Base-by-base conservation (phyloP, 148 eudicot species). In the Rhododendron ferrugineum region DNA sequence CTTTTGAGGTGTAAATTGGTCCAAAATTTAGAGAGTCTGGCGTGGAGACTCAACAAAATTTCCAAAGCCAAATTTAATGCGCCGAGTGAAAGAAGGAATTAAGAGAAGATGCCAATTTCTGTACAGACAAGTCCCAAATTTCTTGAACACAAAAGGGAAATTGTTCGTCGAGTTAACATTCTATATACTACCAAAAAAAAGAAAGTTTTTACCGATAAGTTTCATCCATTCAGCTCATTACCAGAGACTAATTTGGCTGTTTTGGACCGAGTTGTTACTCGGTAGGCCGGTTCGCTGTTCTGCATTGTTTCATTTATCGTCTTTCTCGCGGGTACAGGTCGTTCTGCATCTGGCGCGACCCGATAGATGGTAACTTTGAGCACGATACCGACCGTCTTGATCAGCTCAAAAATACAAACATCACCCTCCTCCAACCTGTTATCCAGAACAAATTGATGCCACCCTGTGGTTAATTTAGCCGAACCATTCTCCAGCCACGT, bases 341-440 rank as follows among this genome's bases (percentile, higher is more conserved):
- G 62, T 79, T 40, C 49, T 23, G 66, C 50, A 56, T 70, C 84
- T 50, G 5, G 52, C 77, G 60, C 22, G 26, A 56, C 74, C 44
- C 87, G 84, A 82, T 74, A 73, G 42, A 86, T 86, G 49, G 87
- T 42, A 16, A 86, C 87, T 75, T 73, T 81, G 20, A 86, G 84
- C 70, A 86, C 84, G 58, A 81, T 83, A 13, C 84, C 46, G 64
- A 34, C 83, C 18, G 28, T 66, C 15, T 82, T 83, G 34, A 87
- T 73, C 3, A 86, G 79, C 85, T 90, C 92, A 60, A 90, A 90
- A 42, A 89, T 84, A 85, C 93, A 90, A 68, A 85, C 86, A 84
- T 92, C 92, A 78, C 91, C 94, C 5, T 83, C 87, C 74, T 86
- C 85, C 68, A 90, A 78, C 47, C 80, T 78, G 36, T 78, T 84